Base-by-base conservation (phyloP, 108 stramenopile species). In the Nitzschia sp. region DNA sequence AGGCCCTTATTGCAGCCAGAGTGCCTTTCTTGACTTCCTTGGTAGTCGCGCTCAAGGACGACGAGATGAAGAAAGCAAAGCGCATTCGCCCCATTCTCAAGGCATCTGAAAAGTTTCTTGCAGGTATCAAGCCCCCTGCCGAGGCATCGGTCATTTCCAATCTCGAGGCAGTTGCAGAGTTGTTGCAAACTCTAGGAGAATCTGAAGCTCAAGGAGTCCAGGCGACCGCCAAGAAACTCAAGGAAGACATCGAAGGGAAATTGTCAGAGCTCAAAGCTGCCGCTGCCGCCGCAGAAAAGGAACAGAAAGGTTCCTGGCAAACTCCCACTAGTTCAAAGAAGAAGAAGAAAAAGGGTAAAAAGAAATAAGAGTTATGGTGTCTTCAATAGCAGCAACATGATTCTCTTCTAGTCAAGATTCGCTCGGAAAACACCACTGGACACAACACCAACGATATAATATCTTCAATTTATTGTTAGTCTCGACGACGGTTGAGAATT, bases 401-500 rank as follows among this genome's bases (percentile, higher is more conserved):
- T 2, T 3, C 20, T 14, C 48, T 19, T 50, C 48, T 19, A 50
- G 29, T 34, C 29, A 34, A 34, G 29, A 34, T 34, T 34, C 10
- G 43, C 43, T 44, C 10, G 43, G n/a, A n/a, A n/a, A n/a, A n/a
- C n/a, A n/a, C n/a, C n/a, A n/a, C n/a, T n/a, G n/a, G n/a, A n/a
- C n/a, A n/a, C n/a, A n/a, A n/a, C n/a, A n/a, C 1, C 29, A 34
- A 34, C 29, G 29, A 34, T 50, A 50, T 34, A 34, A 3, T 34
- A 1, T 34, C 29, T 34, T 34, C 29, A 34, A 1, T n/a, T 53
- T 53, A 53, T 44, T 62, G 14, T 56, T 65, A 65, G 68, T 78
- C 72, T 38, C 63, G 57, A 64, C 84, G 59, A 29, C 91, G 81
- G 76, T 90, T 90, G 19, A 93, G 56, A 43, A 93, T 82, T 0